Conservation (phyloP, 2,329 filamentous ascomycete genomes). For the Alternaria longipes region DNA sequence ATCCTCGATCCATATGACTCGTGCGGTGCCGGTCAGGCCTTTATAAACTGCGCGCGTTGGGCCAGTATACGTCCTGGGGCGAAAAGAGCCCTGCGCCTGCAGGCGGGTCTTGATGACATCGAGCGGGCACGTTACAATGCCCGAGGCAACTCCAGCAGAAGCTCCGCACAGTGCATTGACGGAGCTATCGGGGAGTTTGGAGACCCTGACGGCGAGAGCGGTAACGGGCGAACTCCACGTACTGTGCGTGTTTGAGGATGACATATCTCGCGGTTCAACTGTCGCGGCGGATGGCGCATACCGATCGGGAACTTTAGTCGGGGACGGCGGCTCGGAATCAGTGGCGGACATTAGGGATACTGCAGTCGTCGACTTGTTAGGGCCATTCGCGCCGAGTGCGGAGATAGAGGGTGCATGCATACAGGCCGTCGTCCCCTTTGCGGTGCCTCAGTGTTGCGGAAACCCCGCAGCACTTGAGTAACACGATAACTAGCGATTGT, state of each 20-base stretch:
- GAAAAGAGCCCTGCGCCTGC: slow-evolving; percentile 90
- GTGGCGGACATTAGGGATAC: slow-evolving; percentile 50
- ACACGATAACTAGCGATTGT: slow-evolving; percentile 53
- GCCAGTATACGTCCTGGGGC: slow-evolving; percentile 60
- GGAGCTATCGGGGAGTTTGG: slow-evolving; percentile 62
- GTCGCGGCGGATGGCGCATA: slow-evolving; percentile 44
- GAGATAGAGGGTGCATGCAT: slow-evolving; percentile 23
- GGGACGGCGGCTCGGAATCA: slow-evolving; percentile 49
- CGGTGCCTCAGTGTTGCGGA: slow-evolving; percentile 53
- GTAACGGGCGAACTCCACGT: slow-evolving; percentile 38
- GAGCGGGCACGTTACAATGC: slow-evolving; percentile 93
- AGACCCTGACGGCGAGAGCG: slow-evolving; percentile 52
- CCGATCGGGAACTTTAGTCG: slow-evolving; percentile 40
- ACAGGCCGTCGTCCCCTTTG: slow-evolving; percentile 52
- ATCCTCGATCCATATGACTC: slow-evolving; percentile 86
- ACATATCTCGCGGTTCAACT: slow-evolving; percentile 27
- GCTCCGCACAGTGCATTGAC: slow-evolving; percentile 89
- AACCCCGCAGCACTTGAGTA: slow-evolving; percentile 55
- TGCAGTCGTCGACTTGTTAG: slow-evolving; percentile 37
- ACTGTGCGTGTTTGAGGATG: slow-evolving; percentile 24
- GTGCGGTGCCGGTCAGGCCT: slow-evolving; percentile 86
- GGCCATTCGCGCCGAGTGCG: slow-evolving; percentile 10
- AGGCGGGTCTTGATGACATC: slow-evolving; percentile 99
- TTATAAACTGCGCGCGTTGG: slow-evolving; percentile 73
- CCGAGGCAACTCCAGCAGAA: slow-evolving; percentile 88